Conservation (phyloP, 441 rosid genomes). For the Pelargonium exstipulatum region DNA sequence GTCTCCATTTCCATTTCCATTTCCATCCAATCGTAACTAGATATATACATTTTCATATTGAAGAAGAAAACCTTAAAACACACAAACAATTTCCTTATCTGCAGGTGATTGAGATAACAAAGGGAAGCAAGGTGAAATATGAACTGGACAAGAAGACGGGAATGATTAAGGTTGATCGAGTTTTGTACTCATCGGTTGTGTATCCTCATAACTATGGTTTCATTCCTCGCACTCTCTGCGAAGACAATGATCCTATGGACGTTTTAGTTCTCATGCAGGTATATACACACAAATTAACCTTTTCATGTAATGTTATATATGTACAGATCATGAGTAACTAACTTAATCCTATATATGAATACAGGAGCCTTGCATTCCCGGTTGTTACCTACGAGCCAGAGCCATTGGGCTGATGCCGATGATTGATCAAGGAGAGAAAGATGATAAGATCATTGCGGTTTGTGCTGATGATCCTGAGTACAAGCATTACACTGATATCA, state of each 20-base stretch:
- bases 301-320: not conserved
- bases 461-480: slow-evolving; percentile 99
- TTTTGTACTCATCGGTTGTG: slow-evolving; percentile 95
- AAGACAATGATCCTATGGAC: slow-evolving; percentile 96
- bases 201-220: slow-evolving; percentile 98
- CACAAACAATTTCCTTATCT: too few species aligned
- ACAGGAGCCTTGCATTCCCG: slow-evolving; percentile 90
- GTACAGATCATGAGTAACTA: too few species aligned
- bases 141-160: slow-evolving; percentile 87
- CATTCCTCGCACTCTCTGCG: slow-evolving; percentile 91
- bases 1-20: slow-evolving; percentile 9
- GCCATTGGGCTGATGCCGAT: slow-evolving; percentile 62
- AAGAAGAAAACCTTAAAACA: too few species aligned
- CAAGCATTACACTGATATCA: slow-evolving; percentile 84
- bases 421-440: slow-evolving; percentile 97
- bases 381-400: slow-evolving; percentile 88
- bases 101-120: slow-evolving; percentile 86
- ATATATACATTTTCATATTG: too few species aligned
- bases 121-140: slow-evolving; percentile 93
- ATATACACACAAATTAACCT: too few species aligned
- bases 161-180: slow-evolving; percentile 95
- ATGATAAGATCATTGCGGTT: slow-evolving; percentile 94
- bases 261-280: slow-evolving; percentile 89
- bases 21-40: too few species aligned
- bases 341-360: not conserved